phyloP scores from a whole-genome alignment of 1,139 yeast species.

The Komagataea norvegica region DNA sequence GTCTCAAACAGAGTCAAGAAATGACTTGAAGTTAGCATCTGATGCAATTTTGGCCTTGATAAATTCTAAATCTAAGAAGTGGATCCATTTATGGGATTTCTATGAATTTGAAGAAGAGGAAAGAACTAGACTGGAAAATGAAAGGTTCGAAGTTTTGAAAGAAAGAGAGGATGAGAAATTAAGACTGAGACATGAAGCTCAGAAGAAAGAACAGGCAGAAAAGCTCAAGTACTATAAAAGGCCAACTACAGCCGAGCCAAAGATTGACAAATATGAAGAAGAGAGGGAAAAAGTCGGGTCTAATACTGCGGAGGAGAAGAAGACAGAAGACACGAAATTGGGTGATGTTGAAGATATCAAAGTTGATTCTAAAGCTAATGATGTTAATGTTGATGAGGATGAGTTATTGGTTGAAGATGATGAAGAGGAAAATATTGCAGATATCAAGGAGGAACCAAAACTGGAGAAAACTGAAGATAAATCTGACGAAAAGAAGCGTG shows the following conservation, averaged over 20 bases:
- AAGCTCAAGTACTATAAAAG: constrained; percentile 2
- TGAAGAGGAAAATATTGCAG: constrained; percentile 2
- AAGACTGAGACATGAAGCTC: constrained; percentile 20
- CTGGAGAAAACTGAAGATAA: neutral
- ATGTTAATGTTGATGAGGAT: constrained; percentile 1
- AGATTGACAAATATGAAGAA: constrained; percentile 1
- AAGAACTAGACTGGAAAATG: constrained; percentile 24
- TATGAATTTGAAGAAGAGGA: constrained; percentile 39
- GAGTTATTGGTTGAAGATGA: neutral
- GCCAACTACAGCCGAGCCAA: constrained; percentile 1
- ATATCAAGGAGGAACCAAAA: neutral
- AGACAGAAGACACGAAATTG: constrained; percentile 3
- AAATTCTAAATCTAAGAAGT: constrained; percentile 49
- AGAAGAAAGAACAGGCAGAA: constrained; percentile 9
- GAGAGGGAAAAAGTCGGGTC: neutral
- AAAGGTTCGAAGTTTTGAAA: constrained; percentile 24
- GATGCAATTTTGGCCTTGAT: constrained; percentile 74
- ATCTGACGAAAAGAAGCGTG: neutral
- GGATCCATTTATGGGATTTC: constrained; percentile 60
- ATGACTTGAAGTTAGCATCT: constrained; percentile 76
- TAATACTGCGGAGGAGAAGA: neutral
- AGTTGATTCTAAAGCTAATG: neutral
- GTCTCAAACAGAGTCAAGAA: constrained; percentile 55
- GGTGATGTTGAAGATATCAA: neutral
- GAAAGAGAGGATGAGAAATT: constrained; percentile 25